Evolutionary conservation across 1,284 basidiomycete genomes (phyloP), one percentile per base, ranked within the genome.

Genomic region (Cryptococcus sp.): DNA sequence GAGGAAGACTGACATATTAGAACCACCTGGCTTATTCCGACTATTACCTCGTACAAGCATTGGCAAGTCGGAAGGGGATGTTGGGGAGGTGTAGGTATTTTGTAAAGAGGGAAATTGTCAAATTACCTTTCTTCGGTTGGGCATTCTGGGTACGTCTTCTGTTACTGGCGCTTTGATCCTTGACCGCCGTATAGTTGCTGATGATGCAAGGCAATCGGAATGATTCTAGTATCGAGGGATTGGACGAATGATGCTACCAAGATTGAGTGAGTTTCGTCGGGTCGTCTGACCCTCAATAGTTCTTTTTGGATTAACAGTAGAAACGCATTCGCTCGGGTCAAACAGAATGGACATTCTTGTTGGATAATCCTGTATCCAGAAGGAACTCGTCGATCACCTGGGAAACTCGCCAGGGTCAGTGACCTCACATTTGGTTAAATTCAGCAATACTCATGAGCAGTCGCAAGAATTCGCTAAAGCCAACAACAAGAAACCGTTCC

Each of bases 351-450:
- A 23, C 61, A 66, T 44, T 50, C 48, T n/a, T 59, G 53, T 24
- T 66, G 62, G 64, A 62, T 66, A 11, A 46, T 66, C 18, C 50
- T 64, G 2, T 66, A 63, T 44, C 64, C 62, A 7, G 64, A 66
- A 50, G 64, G 64, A 2, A 64, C 64, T 1, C 25, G 64, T 14
- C 46, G 60, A 37, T 61, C 61, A 3, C 19, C 46, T 2, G 22
- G 48, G 16, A 66, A 66, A 50, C 3, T 64, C n/a, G 42, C 60
- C 16, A 28, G 51, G 48, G 62, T 61, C 49, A 50, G 59, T 41
- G 19, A 19, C 5, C 19, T 18, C 18, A n/a, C n/a, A 44, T 34
- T 18, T 44, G 7, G 10, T 23, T 13, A 34, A 34, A 16, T n/a
- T 39, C 36, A 45, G 25, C n/a, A 23, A 7, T 37, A 18, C 13